phyloP scores from a whole-genome alignment of 208 protist species.

The Herpetomonas tarakana region DNA sequence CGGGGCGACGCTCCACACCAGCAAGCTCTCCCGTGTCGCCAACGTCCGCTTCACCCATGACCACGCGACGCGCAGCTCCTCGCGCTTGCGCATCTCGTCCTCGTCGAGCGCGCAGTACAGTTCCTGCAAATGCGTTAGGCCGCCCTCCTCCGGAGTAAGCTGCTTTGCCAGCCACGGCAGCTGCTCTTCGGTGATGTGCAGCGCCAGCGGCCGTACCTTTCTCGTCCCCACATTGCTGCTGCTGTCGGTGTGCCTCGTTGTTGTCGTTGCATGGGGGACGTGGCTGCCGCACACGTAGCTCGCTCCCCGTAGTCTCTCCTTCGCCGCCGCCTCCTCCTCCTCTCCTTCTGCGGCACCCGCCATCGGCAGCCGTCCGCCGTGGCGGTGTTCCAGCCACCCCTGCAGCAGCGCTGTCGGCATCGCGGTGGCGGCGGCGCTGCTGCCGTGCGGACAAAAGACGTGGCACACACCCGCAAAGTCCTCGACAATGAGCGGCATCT shows the following conservation, averaged over 20 bases:
- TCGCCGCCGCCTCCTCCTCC: background rate
- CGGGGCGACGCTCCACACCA: slow-evolving; percentile 20
- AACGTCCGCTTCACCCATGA: slow-evolving; percentile 37
- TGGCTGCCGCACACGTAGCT: too few relatives aligned
- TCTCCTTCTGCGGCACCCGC: background rate
- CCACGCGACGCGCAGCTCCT: slow-evolving; percentile 28
- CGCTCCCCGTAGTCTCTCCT: too few relatives aligned
- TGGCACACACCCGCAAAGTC: slow-evolving; percentile 35
- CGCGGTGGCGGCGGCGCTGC: slow-evolving; percentile 7
- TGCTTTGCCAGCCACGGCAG: slow-evolving; percentile 43
- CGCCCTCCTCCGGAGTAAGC: slow-evolving; percentile 24
- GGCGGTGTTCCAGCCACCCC: slow-evolving; percentile 26
- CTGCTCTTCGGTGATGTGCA: slow-evolving; percentile 56
- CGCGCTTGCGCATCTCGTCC: slow-evolving; percentile 13
- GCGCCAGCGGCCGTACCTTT: slow-evolving; percentile 22
- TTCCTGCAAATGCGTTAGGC: slow-evolving; percentile 32
- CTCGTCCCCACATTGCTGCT: background rate
- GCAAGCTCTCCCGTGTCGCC: slow-evolving; percentile 16
- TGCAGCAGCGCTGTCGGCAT: background rate
- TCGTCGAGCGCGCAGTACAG: slow-evolving; percentile 34
- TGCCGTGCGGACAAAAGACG: slow-evolving; percentile 22
- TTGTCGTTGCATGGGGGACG: background rate
- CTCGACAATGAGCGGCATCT: slow-evolving; percentile 25
- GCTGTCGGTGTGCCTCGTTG: background rate
- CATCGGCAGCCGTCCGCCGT: slow-evolving; percentile 4